Conservation (phyloP, 768 basidiomycete species). For the Chalciporus sphaerocephalus region DNA sequence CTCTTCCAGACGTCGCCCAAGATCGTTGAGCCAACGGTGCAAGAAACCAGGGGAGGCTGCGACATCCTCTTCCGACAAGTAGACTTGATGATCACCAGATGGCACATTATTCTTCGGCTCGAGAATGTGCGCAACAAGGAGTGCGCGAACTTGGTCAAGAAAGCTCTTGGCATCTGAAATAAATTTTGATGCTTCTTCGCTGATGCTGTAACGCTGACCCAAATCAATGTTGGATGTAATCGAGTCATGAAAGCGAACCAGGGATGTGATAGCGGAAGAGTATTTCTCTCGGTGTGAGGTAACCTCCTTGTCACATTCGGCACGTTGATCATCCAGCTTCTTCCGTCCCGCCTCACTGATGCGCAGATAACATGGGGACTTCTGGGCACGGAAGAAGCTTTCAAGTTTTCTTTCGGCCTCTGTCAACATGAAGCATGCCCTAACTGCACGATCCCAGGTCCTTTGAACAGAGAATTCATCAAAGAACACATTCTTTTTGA, state of each 20-base stretch:
- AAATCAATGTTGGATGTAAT: constrained; percentile 23
- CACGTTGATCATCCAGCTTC: constrained; percentile 27
- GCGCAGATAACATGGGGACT: constrained; percentile 26
- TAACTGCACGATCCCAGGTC: constrained; percentile 29
- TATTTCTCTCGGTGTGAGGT: constrained; percentile 23
- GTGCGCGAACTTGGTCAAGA: constrained; percentile 21
- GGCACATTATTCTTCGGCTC: constrained; percentile 10
- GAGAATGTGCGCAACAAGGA: constrained; percentile 22
- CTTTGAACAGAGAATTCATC: constrained; percentile 10
- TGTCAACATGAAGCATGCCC: constrained; percentile 20
- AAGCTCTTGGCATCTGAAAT: constrained; percentile 24
- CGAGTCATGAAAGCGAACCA: constrained; percentile 21
- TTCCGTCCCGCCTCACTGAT: constrained; percentile 29
- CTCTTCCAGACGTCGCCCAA: constrained; percentile 31
- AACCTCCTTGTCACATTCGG: constrained; percentile 26
- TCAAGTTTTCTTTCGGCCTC: constrained; percentile 29
- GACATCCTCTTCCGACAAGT: neutral
- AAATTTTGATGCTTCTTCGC: constrained; percentile 19
- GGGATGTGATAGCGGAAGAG: constrained; percentile 20
- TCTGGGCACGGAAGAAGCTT: constrained; percentile 30
- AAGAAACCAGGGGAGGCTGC: constrained; percentile 9
- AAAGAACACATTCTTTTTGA: neutral
- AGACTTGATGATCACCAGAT: constrained; percentile 1
- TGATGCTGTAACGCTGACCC: constrained; percentile 25
- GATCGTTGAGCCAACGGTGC: constrained; percentile 15